phyloP scores from a whole-genome alignment of 2,329 filamentous ascomycete species.

The Epicoccum sorghinum region DNA sequence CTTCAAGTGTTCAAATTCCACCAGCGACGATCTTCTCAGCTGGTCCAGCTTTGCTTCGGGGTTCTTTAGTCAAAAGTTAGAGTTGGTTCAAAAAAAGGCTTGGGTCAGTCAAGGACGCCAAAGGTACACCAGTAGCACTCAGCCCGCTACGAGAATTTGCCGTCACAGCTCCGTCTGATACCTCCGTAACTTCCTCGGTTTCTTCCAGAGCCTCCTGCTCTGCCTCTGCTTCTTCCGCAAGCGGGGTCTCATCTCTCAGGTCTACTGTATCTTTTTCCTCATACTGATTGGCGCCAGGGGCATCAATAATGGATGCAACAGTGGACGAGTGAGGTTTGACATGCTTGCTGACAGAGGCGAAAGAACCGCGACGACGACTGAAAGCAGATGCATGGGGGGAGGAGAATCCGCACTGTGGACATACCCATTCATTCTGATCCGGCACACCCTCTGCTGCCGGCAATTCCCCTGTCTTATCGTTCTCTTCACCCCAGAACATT shows the following conservation, averaged over 20 bases:
- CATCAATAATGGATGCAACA: constrained; percentile 13
- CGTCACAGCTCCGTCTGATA: neutral
- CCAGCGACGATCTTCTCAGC: constrained; percentile 53
- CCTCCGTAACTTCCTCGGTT: neutral
- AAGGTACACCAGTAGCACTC: constrained; percentile 33
- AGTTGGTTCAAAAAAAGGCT: constrained; percentile 39
- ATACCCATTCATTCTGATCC: constrained; percentile 91
- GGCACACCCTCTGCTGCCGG: constrained; percentile 84
- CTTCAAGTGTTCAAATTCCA: constrained; percentile 50
- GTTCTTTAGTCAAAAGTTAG: constrained; percentile 46
- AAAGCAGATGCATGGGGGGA: constrained; percentile 42
- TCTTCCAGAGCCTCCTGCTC: constrained; percentile 8
- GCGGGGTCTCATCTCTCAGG: constrained; percentile 7
- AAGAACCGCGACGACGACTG: constrained; percentile 26
- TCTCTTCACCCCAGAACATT: constrained; percentile 70
- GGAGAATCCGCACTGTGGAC: constrained; percentile 57
- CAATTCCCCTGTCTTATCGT: constrained; percentile 63
- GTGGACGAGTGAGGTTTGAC: constrained; percentile 21
- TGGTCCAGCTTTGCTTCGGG: constrained; percentile 54
- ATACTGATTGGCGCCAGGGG: neutral
- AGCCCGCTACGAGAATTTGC: constrained; percentile 22
- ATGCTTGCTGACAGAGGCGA: constrained; percentile 27
- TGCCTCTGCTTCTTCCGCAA: constrained; percentile 11
- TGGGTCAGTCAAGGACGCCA: constrained; percentile 39
- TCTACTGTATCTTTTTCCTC: neutral